Evolutionary conservation across 2,329 filamentous ascomycete species (phyloP).

Genomic region (Aquanectria penicillioides): DNA sequence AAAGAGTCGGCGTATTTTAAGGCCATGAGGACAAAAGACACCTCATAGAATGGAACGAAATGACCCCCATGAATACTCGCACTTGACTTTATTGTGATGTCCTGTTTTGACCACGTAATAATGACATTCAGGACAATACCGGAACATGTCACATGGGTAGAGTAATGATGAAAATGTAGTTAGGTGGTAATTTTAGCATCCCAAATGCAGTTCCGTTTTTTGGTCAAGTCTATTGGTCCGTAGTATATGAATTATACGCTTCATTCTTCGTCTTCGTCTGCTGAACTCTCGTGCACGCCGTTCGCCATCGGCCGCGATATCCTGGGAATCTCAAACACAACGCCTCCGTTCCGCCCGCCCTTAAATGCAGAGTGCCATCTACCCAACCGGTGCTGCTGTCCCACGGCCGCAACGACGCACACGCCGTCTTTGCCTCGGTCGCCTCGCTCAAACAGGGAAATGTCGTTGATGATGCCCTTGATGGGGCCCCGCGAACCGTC

Average conservation of each 20-base stretch:
- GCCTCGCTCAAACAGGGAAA: conserved; percentile 87
- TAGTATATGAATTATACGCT: conserved; percentile 37
- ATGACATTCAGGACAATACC: too few species aligned
- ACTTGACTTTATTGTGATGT: too few species aligned
- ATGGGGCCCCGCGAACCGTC: conserved; percentile 53
- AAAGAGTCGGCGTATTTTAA: neutral
- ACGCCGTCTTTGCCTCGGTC: conserved; percentile 80
- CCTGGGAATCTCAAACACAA: conserved; percentile 83
- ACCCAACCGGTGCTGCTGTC: conserved; percentile 86
- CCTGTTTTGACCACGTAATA: too few species aligned
- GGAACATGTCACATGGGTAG: neutral
- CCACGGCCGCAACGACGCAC: conserved; percentile 86
- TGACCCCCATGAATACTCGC: neutral
- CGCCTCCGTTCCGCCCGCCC: conserved; percentile 79
- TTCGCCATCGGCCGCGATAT: conserved; percentile 47
- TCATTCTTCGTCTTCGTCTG: conserved; percentile 33
- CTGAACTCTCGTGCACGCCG: conserved; percentile 43
- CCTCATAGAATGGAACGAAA: conserved; percentile 12
- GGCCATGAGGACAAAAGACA: conserved; percentile 6
- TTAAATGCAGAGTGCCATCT: conserved; percentile 75
- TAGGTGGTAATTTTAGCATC: conserved; percentile 4
- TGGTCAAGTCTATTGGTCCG: conserved; percentile 37
- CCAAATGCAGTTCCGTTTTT: conserved; percentile 13
- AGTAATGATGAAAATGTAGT: neutral
- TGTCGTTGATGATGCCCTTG: conserved; percentile 86